A percentile compares a stretch with the other conserved stretches of the same genome.
These are phyloP conservation scores for Didymella glomerata DNA, from an alignment of 2,329 filamentous ascomycete genomes.

Conservation along the genomic window DNA sequence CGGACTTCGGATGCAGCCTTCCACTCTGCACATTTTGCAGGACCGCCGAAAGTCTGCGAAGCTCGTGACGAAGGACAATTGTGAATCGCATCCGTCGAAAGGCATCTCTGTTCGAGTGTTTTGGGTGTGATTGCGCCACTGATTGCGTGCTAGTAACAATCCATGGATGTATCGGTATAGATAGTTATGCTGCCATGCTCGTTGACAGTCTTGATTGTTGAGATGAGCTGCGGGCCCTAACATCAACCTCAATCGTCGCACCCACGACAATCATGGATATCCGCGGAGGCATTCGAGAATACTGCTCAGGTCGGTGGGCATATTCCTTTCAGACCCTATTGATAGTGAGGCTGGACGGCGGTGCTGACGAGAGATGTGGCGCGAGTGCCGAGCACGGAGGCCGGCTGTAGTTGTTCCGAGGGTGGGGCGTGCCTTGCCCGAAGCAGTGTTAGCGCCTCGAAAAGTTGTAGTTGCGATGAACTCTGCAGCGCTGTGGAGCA, in stretches of 20 bases:
- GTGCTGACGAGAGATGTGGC: neutral
- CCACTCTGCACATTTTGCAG: neutral
- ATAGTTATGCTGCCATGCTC: neutral
- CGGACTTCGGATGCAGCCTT: neutral
- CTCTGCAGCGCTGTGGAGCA: conserved; percentile 16
- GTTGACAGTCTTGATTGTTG: neutral
- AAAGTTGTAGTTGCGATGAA: conserved; percentile 32
- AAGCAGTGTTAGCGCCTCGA: conserved; percentile 25
- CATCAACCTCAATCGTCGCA: neutral
- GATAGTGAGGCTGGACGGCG: neutral
- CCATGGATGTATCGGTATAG: too few species aligned
- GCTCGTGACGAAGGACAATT: neutral
- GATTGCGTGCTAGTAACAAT: neutral
- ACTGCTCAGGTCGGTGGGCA: neutral
- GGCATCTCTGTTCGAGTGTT: neutral
- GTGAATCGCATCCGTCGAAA: neutral
- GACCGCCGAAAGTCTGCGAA: neutral
- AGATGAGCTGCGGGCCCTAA: neutral
- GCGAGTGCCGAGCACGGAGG: neutral
- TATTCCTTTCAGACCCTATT: neutral
- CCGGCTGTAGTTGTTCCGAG: conserved; percentile 20
- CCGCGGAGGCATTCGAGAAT: neutral
- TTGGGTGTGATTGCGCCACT: neutral
- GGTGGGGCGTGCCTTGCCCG: conserved; percentile 21
- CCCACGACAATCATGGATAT: neutral